A percentile compares a stretch with the other conserved stretches of the same genome.
These are phyloP conservation scores for Puccinia polysora DNA, from an alignment of 1,284 basidiomycete species.

Conservation along the genomic window DNA sequence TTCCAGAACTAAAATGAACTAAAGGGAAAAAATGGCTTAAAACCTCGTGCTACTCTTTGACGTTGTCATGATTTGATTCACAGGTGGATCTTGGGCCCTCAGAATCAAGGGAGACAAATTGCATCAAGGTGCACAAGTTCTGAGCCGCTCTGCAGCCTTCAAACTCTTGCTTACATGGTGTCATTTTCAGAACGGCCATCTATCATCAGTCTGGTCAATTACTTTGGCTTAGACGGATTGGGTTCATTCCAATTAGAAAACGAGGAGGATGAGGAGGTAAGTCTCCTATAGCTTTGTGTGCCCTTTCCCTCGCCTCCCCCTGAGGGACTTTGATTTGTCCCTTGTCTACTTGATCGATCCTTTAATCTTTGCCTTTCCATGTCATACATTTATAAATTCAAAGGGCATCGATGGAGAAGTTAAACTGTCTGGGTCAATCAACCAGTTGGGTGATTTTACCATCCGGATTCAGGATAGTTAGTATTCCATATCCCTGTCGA, in stretches of 20 bases:
- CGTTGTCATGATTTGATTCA: too few species aligned
- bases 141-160: background rate
- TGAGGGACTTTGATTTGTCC: constrained; percentile 44
- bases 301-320: constrained; percentile 23
- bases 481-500: constrained; percentile 45
- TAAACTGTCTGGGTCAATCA: constrained; percentile 66
- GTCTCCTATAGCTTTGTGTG: constrained; percentile 7
- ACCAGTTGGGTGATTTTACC: constrained; percentile 73
- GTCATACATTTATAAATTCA: too few species aligned
- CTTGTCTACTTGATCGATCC: constrained; percentile 8
- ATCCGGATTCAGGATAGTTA: constrained; percentile 74
- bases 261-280: constrained; percentile 67
- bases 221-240: constrained; percentile 76
- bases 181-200: constrained; percentile 56
- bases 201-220: constrained; percentile 72
- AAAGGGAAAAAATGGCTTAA: too few species aligned
- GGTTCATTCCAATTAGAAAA: constrained; percentile 74
- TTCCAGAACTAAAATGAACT: constrained; percentile 64
- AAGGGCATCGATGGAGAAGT: constrained; percentile 70
- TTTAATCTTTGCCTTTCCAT: constrained; percentile 40
- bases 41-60: too few species aligned
- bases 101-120: constrained; percentile 27
- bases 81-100: constrained; percentile 21
- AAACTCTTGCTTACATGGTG: background rate
- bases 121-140: background rate